Conservation (phyloP, 352 stramenopile genomes). For the Phytophthora boehmeriae region DNA sequence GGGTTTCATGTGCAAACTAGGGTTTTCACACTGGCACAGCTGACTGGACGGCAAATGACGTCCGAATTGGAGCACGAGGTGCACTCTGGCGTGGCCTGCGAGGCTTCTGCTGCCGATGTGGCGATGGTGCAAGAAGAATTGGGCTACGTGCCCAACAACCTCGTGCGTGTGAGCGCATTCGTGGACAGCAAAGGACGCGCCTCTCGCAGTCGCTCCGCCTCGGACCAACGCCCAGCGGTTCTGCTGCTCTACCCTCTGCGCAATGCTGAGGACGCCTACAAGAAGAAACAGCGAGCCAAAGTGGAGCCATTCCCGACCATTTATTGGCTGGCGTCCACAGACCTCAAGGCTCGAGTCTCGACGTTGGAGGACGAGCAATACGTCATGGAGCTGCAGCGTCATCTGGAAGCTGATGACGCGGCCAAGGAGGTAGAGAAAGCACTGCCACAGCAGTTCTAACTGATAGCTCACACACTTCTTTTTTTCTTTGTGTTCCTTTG, state of each 20-base stretch:
- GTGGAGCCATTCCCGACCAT: conserved; percentile 74
- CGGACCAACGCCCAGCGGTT: conserved; percentile 31
- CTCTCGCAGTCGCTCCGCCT: conserved; percentile 5
- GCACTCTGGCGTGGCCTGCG: conserved; percentile 50
- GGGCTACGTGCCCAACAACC: conserved; percentile 59
- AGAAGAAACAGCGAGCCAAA: conserved; percentile 58
- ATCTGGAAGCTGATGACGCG: conserved; percentile 39
- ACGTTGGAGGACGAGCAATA: conserved; percentile 58
- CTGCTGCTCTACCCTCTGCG: conserved; percentile 66
- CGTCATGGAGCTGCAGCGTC: conserved; percentile 48
- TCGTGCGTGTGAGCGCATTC: conserved; percentile 48
- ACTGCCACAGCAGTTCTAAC: no score
- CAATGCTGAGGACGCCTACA: conserved; percentile 59
- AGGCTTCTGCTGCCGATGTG: conserved; percentile 35
- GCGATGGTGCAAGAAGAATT: conserved; percentile 48
- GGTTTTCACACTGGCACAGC: no score
- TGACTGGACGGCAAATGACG: conserved; percentile 1
- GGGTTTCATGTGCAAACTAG: no score
- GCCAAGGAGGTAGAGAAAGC: conserved; percentile 36
- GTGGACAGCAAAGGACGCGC: conserved; percentile 25
- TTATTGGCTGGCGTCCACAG: conserved; percentile 58
- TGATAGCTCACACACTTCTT: no score
- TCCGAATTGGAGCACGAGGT: conserved; percentile 5
- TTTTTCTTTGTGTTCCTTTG: neutral
- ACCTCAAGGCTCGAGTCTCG: conserved; percentile 60